Evolutionary conservation across 495 filamentous ascomycete species (phyloP).

Genomic region (Penicillium steckii): DNA sequence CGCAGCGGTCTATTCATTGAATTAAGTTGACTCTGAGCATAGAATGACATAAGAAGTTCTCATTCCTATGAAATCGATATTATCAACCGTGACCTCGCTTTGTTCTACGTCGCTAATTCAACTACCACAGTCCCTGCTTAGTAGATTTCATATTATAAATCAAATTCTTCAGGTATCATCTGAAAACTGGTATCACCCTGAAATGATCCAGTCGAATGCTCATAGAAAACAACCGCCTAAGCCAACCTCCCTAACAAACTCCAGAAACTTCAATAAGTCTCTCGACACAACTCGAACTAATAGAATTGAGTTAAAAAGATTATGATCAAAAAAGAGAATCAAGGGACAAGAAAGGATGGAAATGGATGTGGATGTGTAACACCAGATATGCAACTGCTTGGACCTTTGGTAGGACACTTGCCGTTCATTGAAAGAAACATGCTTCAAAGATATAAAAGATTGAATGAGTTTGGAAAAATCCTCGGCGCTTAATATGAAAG

Average conservation of each 20-base stretch:
- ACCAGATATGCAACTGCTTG: background rate
- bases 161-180: too few relatives aligned
- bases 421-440: background rate
- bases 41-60: too few relatives aligned
- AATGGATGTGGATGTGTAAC: background rate
- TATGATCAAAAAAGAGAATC: background rate
- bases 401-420: background rate
- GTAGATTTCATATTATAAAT: too few relatives aligned
- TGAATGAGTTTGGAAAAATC: background rate
- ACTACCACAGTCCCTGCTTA: too few relatives aligned
- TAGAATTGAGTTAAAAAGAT: background rate
- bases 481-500: conserved; percentile 15
- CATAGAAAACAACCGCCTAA: background rate
- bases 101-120: too few relatives aligned
- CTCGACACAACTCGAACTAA: background rate
- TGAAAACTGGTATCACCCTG: background rate
- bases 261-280: background rate
- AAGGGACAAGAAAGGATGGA: background rate
- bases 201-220: background rate
- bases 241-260: background rate
- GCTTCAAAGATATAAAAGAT: background rate
- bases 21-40: too few relatives aligned
- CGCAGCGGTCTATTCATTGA: too few relatives aligned
- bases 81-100: too few relatives aligned
- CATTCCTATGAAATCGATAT: too few relatives aligned